phyloP scores from a whole-genome alignment of 495 filamentous ascomycete species.

The Penicillium ochrochloron region DNA sequence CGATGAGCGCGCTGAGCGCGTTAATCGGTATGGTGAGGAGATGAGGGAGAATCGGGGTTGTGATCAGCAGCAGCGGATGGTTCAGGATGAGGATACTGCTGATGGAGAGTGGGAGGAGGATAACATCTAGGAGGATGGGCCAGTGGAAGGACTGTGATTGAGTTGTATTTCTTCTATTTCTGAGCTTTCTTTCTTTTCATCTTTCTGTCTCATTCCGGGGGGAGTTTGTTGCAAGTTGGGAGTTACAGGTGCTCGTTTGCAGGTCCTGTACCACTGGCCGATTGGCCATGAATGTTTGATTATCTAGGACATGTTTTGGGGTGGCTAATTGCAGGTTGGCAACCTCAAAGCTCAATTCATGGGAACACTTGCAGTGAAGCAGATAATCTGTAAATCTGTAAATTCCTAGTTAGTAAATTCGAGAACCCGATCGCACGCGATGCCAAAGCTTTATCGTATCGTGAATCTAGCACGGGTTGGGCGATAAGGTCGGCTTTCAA shows the following conservation, averaged over 20 bases:
- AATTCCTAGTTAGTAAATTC: too few relatives aligned
- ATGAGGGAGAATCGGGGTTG: not conserved
- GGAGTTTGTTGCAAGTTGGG: not conserved
- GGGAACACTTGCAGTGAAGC: not conserved
- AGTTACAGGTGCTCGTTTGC: slow-evolving; percentile 5
- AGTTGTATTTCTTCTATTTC: not conserved
- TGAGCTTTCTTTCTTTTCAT: not conserved
- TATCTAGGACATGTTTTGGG: not conserved
- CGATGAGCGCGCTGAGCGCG: not conserved
- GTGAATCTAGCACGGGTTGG: slow-evolving; percentile 7
- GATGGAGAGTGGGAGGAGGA: slow-evolving; percentile 5
- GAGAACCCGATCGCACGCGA: not conserved
- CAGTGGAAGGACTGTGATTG: not conserved
- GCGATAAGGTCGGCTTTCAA: slow-evolving; percentile 19
- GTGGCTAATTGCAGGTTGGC: not conserved
- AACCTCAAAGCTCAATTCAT: not conserved
- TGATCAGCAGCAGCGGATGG: not conserved
- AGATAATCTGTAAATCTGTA: not conserved
- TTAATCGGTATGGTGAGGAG: not conserved
- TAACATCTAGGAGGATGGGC: not conserved
- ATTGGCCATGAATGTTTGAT: not conserved
- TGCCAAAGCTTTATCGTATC: not conserved
- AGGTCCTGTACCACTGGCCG: not conserved
- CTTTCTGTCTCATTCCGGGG: not conserved
- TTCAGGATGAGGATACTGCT: not conserved